Base-by-base conservation (phyloP, 768 basidiomycete species). In the Strobilomyces dryophilus region DNA sequence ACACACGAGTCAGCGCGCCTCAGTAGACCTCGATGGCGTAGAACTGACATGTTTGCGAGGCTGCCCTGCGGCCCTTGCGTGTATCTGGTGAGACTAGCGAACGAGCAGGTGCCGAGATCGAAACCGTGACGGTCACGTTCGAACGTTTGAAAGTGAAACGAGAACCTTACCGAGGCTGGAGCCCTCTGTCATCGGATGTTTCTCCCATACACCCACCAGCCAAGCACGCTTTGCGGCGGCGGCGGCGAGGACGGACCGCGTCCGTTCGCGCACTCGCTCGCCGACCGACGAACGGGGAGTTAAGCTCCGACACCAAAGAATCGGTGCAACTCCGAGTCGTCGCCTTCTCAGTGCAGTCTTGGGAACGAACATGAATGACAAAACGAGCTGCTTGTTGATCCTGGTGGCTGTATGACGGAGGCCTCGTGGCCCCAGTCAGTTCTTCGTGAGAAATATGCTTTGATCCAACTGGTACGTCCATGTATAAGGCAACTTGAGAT, bases 181-280 rank as follows among this genome's bases (percentile, higher is more conserved):
- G 21, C 10, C 7, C 11, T 41, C 40, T 20, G 11, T 20, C 9
- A 21, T 15, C 21, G 17, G 14, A n/a, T 8, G 18, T 10, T 21
- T n/a, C 12, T n/a, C 24, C 40, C 11, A 26, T 14, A 5, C 1
- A 7, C 7, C 8, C 24, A 24, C 24, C 24, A 24, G 24, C 24
- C 24, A 24, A 40, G 20, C 29, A 31, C 29, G 29, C 15, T 24
- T 24, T 24, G 8, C n/a, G 15, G 20, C 29, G 10, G 32, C n/a
- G 3, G 15, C 26, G 20, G 31, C 9, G 3, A 49, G 24, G 11
- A 47, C 12, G 20, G 20, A 66, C 71, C 61, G 67, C 70, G 62
- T 73, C 72, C 53, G 66, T 53, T 59, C 49, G 66, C 54, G 70
- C 53, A 67, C 61, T 47, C 70, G 66, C 60, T 61, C 45, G 65